Evolutionary conservation across 192 early-diverging fungal genomes (phyloP).

Genomic region (Coemansia sp.): DNA sequence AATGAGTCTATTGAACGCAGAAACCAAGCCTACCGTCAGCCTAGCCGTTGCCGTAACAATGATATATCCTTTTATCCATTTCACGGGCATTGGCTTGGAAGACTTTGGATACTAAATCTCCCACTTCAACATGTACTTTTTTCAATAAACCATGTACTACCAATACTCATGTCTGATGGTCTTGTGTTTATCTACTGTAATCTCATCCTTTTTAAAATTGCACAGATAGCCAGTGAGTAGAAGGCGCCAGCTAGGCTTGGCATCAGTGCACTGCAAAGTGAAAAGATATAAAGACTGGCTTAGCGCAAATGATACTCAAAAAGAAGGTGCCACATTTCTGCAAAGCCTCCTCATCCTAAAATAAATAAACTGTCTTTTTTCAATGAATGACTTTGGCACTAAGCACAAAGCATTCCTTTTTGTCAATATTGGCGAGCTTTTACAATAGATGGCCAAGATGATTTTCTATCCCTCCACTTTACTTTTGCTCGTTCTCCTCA

Average conservation of each 20-base stretch:
- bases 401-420: not conserved
- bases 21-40: conserved; percentile 4
- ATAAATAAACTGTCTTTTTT: not conserved
- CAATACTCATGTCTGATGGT: not conserved
- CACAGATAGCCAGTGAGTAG: not conserved
- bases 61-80: conserved; percentile 1
- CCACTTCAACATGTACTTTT: conserved; percentile 1
- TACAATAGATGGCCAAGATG: not conserved
- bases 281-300: not conserved
- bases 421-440: not conserved
- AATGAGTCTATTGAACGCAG: not conserved
- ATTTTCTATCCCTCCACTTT: not conserved
- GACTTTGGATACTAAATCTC: conserved; percentile 3
- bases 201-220: not conserved
- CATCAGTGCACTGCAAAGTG: not conserved
- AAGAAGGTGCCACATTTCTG: not conserved
- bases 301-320: not conserved
- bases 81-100: not conserved
- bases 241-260: not conserved
- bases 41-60: not conserved
- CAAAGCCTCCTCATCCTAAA: not conserved
- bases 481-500: not conserved
- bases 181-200: not conserved
- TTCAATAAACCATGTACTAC: not conserved
- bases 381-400: not conserved